Evolutionary conservation across 257 asterid species (phyloP), one percentile per base, ranked within the genome.

Genomic region (Penstemon eatonii): DNA sequence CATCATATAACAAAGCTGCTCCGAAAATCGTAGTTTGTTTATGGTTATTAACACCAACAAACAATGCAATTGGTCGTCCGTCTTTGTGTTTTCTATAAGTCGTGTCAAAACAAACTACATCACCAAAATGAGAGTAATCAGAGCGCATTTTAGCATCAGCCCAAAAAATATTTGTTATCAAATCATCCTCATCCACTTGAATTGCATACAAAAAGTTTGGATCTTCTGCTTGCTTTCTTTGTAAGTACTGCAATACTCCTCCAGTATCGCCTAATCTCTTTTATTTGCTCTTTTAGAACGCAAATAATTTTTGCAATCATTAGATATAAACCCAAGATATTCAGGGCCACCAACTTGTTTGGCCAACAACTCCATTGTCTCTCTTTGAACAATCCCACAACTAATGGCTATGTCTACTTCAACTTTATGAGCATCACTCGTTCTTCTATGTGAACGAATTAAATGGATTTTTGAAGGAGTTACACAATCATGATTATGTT

Each of bases 31-130:
- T 57, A 6, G 39, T 60, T 49, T 63, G 71, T 18, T 46, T 52
- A 56, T 74, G 76, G 36, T 52, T 45, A 55, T 71, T 71, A 4
- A 70, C 49, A 5, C 68, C 68, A 11, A 70, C 66, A 60, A 70
- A 70, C 36, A 37, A 49, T 60, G 63, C 46, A n/a, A 52, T 33
- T 38, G 60, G 4, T 55, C 57, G 10, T 18, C 18, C 6, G 5
- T 43, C 47, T 15, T 52, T 52, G 25, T 8, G 9, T 52, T 52
- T 52, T 52, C 57, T 52, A 5, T 4, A 52, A 52, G 18, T 5
- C 0, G 18, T 15, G 18, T 52, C 57, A 52, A 43, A 43, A 43
- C 47, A 43, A 43, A 43, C 47, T 43, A 43, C 47, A 43, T 43
- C 47, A 43, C 47, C 47, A 43, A 43, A 43, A 43, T 43, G 47